Base-by-base conservation (phyloP, 805 yeast species). In the Hanseniaspora occidentalis region DNA sequence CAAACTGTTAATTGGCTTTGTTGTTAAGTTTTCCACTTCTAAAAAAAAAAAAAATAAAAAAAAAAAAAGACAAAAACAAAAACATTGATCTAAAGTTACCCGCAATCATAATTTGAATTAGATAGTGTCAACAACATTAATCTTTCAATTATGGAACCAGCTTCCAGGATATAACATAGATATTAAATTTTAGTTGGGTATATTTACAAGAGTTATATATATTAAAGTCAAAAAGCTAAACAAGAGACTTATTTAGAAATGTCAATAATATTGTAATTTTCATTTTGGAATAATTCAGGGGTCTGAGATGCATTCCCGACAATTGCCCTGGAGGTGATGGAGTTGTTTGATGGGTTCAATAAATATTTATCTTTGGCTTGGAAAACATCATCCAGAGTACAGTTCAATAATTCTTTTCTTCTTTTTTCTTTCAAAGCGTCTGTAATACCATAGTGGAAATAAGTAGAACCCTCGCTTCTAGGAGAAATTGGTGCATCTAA, bases 401-500 rank as follows among this genome's bases (percentile, higher is more conserved):
- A 84, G 44, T 73, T 81, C 39, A 92, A 64, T 43, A 92, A 65
- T 43, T 69, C 67, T 47, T 76, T 80, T 61, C 98, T 77, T 56
- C 96, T 73, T 36, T 62, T 64, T 57, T 89, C 96, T 54, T 79
- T 73, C 78, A 82, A 70, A 25, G 79, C 85, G 49, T 82, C 84
- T 25, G 80, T 75, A 27, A 89, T 69, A 1, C 82, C 86, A 43
- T 77, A 73, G 39, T 72, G 64, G 61, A 88, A 84, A 11, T 66
- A 58, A 13, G 71, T 59, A 48, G 73, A 65, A 10, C 96, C 95
- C 58, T 92, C 95, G 26, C 73, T 69, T 37, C 82, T 72, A 13
- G 85, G 79, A 53, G 88, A 79, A 34, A 74, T 69, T 10, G 98
- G 98, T 1, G 96, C 83, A 62, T 92, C 98, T 13, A 92, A 64